Percentiles rank a stretch among this genome's conserved stretches.
Conservation (phyloP, 176 grass and related monocot species). For the Cocos nucifera region DNA sequence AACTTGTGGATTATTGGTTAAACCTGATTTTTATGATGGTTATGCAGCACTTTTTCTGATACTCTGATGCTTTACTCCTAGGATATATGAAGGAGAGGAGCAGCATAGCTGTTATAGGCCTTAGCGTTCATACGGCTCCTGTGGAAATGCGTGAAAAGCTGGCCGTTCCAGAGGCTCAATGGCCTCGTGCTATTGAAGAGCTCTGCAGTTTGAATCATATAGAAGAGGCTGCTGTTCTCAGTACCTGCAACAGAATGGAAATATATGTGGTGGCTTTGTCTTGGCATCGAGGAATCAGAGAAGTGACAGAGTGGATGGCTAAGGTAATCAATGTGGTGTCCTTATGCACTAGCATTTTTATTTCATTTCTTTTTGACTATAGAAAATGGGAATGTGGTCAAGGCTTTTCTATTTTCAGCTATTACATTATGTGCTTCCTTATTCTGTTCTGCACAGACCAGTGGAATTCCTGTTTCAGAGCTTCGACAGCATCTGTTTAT, state of each 20-base stretch:
- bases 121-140: constrained; percentile 85
- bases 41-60: constrained; percentile 11
- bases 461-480: constrained; percentile 67
- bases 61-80: constrained; percentile 26
- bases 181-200: constrained; percentile 86
- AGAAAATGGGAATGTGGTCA: not conserved
- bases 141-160: constrained; percentile 97
- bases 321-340: constrained; percentile 41
- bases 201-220: constrained; percentile 77
- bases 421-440: too few species aligned
- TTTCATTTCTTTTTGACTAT: not conserved
- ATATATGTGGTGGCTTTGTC: constrained; percentile 91
- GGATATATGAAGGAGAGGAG: constrained; percentile 98
- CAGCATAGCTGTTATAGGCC: constrained; percentile 85
- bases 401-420: not conserved
- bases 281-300: constrained; percentile 94
- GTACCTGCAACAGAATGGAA: constrained; percentile 98
- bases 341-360: constrained; percentile 6
- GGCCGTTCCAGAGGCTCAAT: constrained; percentile 81
- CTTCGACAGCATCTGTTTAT: constrained; percentile 80
- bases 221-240: constrained; percentile 96
- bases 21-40: not conserved
- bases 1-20: too few species aligned
- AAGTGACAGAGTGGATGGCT: constrained; percentile 96
- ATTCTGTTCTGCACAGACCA: constrained; percentile 36